phyloP scores from a whole-genome alignment of 2,329 filamentous ascomycete species.

The Monosporascus sp. region DNA sequence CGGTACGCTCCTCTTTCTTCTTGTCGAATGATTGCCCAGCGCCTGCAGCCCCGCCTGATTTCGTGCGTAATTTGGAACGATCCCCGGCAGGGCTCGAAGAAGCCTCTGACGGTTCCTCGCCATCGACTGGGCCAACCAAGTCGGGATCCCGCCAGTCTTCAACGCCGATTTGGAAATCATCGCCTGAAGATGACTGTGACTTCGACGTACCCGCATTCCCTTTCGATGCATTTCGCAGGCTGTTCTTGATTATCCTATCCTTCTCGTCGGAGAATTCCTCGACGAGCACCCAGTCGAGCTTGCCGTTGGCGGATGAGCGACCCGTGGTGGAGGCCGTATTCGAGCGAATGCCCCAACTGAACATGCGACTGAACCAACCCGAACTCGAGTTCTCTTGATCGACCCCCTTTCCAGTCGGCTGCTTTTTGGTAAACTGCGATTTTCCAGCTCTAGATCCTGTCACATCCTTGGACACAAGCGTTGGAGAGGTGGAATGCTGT shows the following conservation, averaged over 20 bases:
- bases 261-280: conserved; percentile 60
- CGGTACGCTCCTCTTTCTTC: neutral
- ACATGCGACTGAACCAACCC: conserved; percentile 41
- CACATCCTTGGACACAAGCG: conserved; percentile 21
- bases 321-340: conserved; percentile 42
- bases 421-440: conserved; percentile 18
- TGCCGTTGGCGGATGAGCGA: conserved; percentile 66
- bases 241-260: conserved; percentile 37
- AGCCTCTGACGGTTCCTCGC: conserved; percentile 15
- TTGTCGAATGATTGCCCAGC: neutral
- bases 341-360: conserved; percentile 29
- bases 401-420: conserved; percentile 4
- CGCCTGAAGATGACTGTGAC: conserved; percentile 28
- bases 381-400: conserved; percentile 14
- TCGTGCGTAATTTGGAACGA: neutral
- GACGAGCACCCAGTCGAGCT: conserved; percentile 66
- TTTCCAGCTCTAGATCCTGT: conserved; percentile 19
- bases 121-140: conserved; percentile 42
- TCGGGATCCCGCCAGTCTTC: conserved; percentile 84
- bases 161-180: conserved; percentile 75
- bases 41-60: neutral
- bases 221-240: conserved; percentile 31
- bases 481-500: conserved; percentile 22
- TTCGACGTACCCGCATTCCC: conserved; percentile 20
- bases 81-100: neutral